Evolutionary conservation across 768 basidiomycete genomes (phyloP).

Genomic region (Clitopilus passeckerianus): DNA sequence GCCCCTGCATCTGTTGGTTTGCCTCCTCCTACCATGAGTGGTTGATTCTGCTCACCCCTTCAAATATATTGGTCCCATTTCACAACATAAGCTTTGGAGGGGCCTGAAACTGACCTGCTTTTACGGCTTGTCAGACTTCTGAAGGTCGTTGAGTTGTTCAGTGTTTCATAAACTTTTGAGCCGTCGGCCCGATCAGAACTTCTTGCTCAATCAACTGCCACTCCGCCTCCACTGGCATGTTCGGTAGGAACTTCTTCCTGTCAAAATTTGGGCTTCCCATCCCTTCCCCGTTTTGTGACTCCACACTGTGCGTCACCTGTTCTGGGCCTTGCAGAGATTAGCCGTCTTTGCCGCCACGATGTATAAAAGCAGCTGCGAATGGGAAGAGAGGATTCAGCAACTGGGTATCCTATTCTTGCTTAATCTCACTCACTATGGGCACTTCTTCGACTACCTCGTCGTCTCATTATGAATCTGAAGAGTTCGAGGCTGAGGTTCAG

Average conservation of each 20-base stretch:
- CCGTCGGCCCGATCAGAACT: neutral
- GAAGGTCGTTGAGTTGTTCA: no score
- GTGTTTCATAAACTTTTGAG: neutral
- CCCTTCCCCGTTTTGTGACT: neutral
- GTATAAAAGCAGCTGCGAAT: no score
- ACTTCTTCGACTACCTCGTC: neutral
- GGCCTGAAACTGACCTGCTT: neutral
- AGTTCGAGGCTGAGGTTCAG: slow-evolving; percentile 29
- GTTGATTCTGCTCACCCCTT: no score
- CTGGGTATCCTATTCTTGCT: neutral
- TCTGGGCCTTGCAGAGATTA: neutral
- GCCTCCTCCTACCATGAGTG: no score
- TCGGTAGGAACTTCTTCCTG: neutral
- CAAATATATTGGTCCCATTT: no score
- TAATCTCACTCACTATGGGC: neutral
- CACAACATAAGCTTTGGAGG: neutral
- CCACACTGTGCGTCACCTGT: neutral
- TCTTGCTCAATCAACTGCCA: neutral
- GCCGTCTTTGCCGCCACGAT: neutral
- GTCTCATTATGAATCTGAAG: neutral
- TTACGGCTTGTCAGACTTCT: no score
- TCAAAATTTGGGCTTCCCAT: neutral
- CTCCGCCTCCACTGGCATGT: neutral
- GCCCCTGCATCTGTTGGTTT: no score
- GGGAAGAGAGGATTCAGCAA: neutral